Base-by-base conservation (phyloP, 805 yeast species). In the Nakazawaea holstii region DNA sequence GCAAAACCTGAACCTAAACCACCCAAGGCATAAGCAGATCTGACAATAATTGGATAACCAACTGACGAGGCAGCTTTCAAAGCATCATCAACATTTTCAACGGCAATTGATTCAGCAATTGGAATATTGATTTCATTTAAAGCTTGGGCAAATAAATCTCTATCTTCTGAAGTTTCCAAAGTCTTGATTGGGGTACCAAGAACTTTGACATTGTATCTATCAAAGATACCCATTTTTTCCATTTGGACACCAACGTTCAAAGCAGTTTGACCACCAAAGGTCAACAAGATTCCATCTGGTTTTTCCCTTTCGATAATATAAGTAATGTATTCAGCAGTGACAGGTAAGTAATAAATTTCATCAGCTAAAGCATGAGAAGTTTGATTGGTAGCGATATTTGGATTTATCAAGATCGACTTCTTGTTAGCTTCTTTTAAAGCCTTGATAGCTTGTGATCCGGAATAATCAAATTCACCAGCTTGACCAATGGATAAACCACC, bases 1-100 rank as follows among this genome's bases (percentile, higher is more conserved):
- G 99, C 99, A 62, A 92, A 92, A 36, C 99, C 99, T 30, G 98
- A 92, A 48, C 99, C 99, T 52, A 92, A 77, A 58, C 99, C 99
- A 65, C 99, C 99, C 40, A 92, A 74, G 7, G 99, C 96, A 64
- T 85, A 92, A 20, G 99, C 99, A 40, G 98, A 89, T 72, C 99
- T 85, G 50, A 94, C 96, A 70, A 92, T 92, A 59, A 92, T 88
- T 46, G 99, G 99, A 69, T 91, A 92, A 8, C 97, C 96, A 52
- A 92, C 88, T 41, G 69, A 61, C 38, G 76, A 82, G 42, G 97
- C 99, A 45, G 99, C 98, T n/a, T 67, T 71, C 52, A 94, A 72
- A 26, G 99, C 97, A 59, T 87, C 96, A 54, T 92, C 97, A 38
- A 94, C 87, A 43, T 86, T 87, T 44, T 86, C 92, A 52, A 92